Evolutionary conservation across 2,329 filamentous ascomycete genomes (phyloP).

Genomic region (Aspergillus pseudonomiae): DNA sequence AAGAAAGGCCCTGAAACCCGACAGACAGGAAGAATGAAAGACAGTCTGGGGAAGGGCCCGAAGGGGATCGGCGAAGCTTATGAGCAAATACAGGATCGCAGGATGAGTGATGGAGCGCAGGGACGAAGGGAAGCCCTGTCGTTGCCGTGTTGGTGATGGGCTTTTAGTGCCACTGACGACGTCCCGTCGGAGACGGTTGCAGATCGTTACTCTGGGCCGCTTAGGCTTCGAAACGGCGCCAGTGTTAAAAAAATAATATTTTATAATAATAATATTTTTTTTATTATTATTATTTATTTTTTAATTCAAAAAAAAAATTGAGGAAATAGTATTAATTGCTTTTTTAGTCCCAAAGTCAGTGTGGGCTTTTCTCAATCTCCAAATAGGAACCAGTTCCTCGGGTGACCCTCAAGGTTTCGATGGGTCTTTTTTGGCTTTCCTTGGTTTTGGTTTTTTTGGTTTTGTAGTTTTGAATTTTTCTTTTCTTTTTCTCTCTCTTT

Average conservation of each 20-base stretch:
- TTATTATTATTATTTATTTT: background rate
- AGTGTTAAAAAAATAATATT: slow-evolving; percentile 21
- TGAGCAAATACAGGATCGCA: slow-evolving; percentile 42
- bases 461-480: slow-evolving; percentile 8
- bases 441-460: slow-evolving; percentile 8
- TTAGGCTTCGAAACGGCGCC: slow-evolving; percentile 33
- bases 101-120: slow-evolving; percentile 31
- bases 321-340: slow-evolving; percentile 6
- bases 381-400: slow-evolving; percentile 39
- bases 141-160: slow-evolving; percentile 28
- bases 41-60: slow-evolving; percentile 40
- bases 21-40: slow-evolving; percentile 26
- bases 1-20: slow-evolving; percentile 18
- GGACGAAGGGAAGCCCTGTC: slow-evolving; percentile 32
- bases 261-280: slow-evolving; percentile 4
- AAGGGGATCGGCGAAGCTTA: slow-evolving; percentile 50
- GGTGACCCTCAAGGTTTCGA: slow-evolving; percentile 29
- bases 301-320: background rate
- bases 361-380: slow-evolving; percentile 20
- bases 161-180: slow-evolving; percentile 45
- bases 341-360: slow-evolving; percentile 15
- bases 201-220: slow-evolving; percentile 39
- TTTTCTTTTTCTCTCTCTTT: slow-evolving; percentile 15
- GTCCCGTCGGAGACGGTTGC: slow-evolving; percentile 43
- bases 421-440: slow-evolving; percentile 19